Evolutionary conservation across 306 rosid genomes (phyloP), one percentile per base, ranked within the genome.

Genomic region (Vicia sativa): DNA sequence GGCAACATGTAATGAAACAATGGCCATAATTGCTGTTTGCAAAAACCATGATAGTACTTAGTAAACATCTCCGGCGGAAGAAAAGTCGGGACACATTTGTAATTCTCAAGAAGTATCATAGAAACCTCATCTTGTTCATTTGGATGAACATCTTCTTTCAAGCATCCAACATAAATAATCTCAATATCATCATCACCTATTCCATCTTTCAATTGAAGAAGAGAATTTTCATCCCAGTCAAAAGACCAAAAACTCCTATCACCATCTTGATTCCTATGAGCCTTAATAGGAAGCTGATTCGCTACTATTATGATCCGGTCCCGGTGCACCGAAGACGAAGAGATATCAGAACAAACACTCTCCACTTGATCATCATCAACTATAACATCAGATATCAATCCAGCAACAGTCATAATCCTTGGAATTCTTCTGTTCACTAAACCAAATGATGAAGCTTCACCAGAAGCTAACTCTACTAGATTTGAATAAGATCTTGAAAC

Each of bases 1-100:
- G 96, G 96, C 35, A 90, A 66, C 96, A 90, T 87, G 74, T 90
- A 90, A 57, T 90, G 96, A 77, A 90, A 90, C 73, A 90, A 79
- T 41, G 96, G 96, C 96, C 95, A 90, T 19, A 90, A 25, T 6
- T 87, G 88, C 15, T 90, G 95, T 75, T 87, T 87, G 68, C 96
- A 90, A 74, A 90, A 90, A 0, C 96, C 95, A 74, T 87, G 97
- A 58, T 87, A 91, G 62, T 77, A 90, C 52, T 85, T 77, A 49
- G 81, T 82, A 62, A 77, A 87, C 61, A 84, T 82, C 3, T 87
- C 96, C 1, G 79, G 82, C 14, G 95, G 86, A 9, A 90, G 79
- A 73, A 90, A 90, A 2, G 91, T 84, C 6, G 96, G 92, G 7
- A 90, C 87, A 77, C 95, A 87, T 67, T 81, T 87, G 65, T 68